Percentiles rank a stretch among this genome's conserved stretches.
These are phyloP conservation scores for Diaporthe vexans DNA, from an alignment of 2,329 filamentous ascomycete species.

Conservation along the genomic window DNA sequence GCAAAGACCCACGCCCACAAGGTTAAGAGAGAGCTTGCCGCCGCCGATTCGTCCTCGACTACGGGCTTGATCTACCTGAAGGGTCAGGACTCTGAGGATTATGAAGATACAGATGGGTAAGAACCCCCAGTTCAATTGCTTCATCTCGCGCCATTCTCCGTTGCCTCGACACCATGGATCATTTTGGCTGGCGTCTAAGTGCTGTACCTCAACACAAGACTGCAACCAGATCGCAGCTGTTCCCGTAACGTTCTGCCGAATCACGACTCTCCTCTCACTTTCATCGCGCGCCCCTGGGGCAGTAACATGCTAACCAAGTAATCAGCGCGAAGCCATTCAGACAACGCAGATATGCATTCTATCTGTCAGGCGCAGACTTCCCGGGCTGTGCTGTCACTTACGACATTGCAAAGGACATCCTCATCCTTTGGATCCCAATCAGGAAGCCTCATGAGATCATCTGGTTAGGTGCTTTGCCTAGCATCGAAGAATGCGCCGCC, in stretches of 20 bases:
- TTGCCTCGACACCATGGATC: not conserved
- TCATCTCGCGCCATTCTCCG: not conserved
- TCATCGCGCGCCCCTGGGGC: not conserved
- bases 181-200: not conserved
- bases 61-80: slow-evolving; percentile 67
- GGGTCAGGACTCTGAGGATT: slow-evolving; percentile 64
- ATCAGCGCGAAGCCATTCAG: slow-evolving; percentile 64
- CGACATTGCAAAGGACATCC: slow-evolving; percentile 69
- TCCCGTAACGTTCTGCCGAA: not conserved
- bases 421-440: slow-evolving; percentile 81
- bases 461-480: slow-evolving; percentile 74
- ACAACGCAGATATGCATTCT: slow-evolving; percentile 74
- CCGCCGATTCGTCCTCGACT: slow-evolving; percentile 44
- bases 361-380: slow-evolving; percentile 68
- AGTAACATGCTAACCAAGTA: not conserved
- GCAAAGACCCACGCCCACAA: slow-evolving; percentile 71
- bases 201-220: not conserved
- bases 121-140: not conserved
- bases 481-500: slow-evolving; percentile 70
- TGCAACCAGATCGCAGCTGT: not conserved
- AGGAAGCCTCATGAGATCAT: slow-evolving; percentile 73
- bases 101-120: slow-evolving; percentile 68
- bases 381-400: slow-evolving; percentile 70
- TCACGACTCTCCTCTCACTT: not conserved
- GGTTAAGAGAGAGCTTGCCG: slow-evolving; percentile 65